Base-by-base conservation (phyloP, 2,329 filamentous ascomycete species). In the Cadophora sp. region DNA sequence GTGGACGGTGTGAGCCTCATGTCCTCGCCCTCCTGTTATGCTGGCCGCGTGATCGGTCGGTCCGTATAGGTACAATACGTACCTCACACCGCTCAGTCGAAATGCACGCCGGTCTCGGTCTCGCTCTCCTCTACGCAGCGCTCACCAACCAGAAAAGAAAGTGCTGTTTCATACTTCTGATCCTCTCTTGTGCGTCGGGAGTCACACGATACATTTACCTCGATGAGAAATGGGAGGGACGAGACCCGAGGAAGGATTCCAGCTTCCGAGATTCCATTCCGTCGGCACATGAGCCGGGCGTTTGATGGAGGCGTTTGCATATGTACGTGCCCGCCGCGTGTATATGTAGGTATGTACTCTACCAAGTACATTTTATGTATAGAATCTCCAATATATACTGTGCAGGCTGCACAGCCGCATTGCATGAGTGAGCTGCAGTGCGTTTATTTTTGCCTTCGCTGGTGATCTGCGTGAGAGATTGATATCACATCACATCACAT, bases 1-100 rank as follows among this genome's bases (percentile, higher is more conserved):
- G n/a, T n/a, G n/a, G n/a, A n/a, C n/a, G n/a, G n/a, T n/a, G 56
- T 59, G 34, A 59, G 56, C 56, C 56, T 43, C 56, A 59, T 59
- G n/a, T 16, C 37, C 31, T 4, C 34, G 22, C 22, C 14, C 26
- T 59, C 43, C 22, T 19, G 26, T 26, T 29, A 14, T 34, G 19
- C 6, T 62, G 24, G 8, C 43, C 40, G 24, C 59, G 26, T 62
- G 59, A 62, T 62, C 27, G 37, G 59, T 3, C 59, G 37, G 59
- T 3, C 59, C 40, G 26, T 48, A 29, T 34, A 19, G 26, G 11
- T 31, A 62, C 8, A 31, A 3, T 14, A 22, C 9, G 27, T 31
- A 22, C 19, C 37, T 29, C 29, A 43, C 43, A 46, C 43, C 59
- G 59, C 59, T 62, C 59, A 43, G 40, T 43, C 40, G 34, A 31